Conservation (phyloP, 352 stramenopile species). For the Globisporangium acanthophoron region DNA sequence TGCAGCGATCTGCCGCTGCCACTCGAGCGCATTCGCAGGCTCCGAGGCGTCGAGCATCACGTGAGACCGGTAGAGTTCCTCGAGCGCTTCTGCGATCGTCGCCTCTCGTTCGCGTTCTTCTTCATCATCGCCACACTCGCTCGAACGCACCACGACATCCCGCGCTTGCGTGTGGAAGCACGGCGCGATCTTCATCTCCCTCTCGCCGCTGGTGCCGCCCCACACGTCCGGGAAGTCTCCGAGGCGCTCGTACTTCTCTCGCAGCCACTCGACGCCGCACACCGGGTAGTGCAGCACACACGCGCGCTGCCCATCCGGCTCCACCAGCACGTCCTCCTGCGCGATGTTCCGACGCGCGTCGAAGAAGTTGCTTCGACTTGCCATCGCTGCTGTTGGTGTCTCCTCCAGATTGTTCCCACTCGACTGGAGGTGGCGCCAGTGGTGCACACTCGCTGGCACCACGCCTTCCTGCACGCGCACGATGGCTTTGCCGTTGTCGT, state of each 20-base stretch:
- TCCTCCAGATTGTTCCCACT: too few species aligned
- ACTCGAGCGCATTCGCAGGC: constrained; percentile 10
- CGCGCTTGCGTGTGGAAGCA: constrained; percentile 35
- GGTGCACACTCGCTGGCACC: constrained; percentile 27
- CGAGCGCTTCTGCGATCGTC: not conserved
- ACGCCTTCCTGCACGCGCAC: constrained; percentile 18
- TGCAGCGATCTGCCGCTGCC: constrained; percentile 16
- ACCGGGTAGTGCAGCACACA: constrained; percentile 34
- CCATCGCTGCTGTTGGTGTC: not conserved
- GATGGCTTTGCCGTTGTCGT: constrained; percentile 41
- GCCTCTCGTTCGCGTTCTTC: not conserved
- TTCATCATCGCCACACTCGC: not conserved
- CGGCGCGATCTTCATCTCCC: constrained; percentile 18
- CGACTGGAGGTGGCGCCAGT: constrained; percentile 14
- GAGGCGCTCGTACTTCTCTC: constrained; percentile 31
- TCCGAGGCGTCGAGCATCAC: constrained; percentile 18
- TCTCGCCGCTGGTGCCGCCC: constrained; percentile 14
- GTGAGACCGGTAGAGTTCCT: constrained; percentile 18
- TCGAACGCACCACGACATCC: constrained; percentile 8
- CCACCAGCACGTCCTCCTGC: constrained; percentile 1
- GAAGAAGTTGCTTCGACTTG: constrained; percentile 25
- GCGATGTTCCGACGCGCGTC: constrained; percentile 20
- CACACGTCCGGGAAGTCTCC: constrained; percentile 22
- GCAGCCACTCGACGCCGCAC: constrained; percentile 32
- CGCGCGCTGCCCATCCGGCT: constrained; percentile 2